These are phyloP conservation scores for Bacidia rubella DNA, from an alignment of 495 filamentous ascomycete genomes.

Conservation along the genomic window DNA sequence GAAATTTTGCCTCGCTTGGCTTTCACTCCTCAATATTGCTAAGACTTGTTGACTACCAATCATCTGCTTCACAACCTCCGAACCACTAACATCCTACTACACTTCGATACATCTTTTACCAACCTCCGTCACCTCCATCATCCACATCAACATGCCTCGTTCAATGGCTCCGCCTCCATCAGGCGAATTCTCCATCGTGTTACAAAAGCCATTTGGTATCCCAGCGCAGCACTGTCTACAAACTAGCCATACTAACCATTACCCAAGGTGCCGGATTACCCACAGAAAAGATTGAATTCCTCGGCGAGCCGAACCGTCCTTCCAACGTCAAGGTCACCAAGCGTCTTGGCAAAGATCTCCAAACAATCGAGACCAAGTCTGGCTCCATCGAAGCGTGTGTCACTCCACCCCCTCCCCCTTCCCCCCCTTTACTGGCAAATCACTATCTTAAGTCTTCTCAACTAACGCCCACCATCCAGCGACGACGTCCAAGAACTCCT, in stretches of 20 bases:
- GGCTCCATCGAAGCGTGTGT: slow-evolving; percentile 6
- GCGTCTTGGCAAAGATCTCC: slow-evolving; percentile 6
- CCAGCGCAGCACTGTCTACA: too few relatives aligned
- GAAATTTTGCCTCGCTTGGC: too few relatives aligned
- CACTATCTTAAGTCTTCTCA: neutral
- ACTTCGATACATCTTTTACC: too few relatives aligned
- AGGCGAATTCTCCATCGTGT: slow-evolving; percentile 11
- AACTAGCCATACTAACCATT: too few relatives aligned
- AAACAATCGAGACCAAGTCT: slow-evolving; percentile 7
- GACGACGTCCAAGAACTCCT: slow-evolving; percentile 12
- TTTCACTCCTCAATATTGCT: too few relatives aligned
- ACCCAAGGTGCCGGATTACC: neutral
- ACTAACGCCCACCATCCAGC: neutral
- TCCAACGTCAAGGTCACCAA: slow-evolving; percentile 9
- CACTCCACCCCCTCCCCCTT: too few relatives aligned
- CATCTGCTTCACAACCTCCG: too few relatives aligned
- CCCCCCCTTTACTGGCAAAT: neutral
- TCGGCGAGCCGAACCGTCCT: slow-evolving; percentile 12
- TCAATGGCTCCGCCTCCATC: slow-evolving; percentile 14
- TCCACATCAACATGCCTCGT: slow-evolving; percentile 13
- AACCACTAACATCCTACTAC: too few relatives aligned
- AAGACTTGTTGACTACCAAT: too few relatives aligned
- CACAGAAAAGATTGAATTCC: slow-evolving; percentile 11
- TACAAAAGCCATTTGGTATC: slow-evolving; percentile 6
- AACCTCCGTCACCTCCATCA: too few relatives aligned